These are phyloP conservation scores for Syzygium syzygioides DNA, from an alignment of 441 rosid species.

Conservation along the genomic window DNA sequence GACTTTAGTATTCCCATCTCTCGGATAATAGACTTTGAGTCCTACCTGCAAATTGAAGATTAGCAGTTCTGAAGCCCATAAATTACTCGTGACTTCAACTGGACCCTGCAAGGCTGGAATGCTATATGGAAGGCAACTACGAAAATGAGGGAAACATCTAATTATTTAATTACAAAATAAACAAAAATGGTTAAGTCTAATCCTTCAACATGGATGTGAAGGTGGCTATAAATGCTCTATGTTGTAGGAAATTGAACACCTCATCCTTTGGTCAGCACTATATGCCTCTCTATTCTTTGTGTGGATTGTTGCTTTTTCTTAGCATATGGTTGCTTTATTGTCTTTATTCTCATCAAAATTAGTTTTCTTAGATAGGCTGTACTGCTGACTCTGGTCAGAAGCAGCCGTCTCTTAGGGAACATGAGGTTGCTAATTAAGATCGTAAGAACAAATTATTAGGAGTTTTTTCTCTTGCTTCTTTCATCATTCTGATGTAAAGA, in stretches of 20 bases:
- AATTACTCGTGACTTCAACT: background rate
- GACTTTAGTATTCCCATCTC: background rate
- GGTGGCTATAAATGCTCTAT: background rate
- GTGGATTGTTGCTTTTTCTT: background rate
- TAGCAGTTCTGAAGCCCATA: background rate
- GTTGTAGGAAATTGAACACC: background rate
- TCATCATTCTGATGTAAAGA: background rate
- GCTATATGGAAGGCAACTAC: background rate
- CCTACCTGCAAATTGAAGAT: background rate
- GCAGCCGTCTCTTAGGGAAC: background rate
- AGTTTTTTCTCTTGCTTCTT: background rate
- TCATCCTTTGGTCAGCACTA: background rate
- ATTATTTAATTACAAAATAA: background rate
- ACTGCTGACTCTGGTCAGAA: background rate
- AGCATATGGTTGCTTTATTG: background rate
- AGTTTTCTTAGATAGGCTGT: background rate
- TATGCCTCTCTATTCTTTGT: background rate
- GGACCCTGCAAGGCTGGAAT: background rate
- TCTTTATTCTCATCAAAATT: background rate
- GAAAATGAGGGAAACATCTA: background rate
- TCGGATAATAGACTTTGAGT: background rate
- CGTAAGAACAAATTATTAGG: background rate
- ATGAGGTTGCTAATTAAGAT: background rate
- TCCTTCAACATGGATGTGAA: background rate
- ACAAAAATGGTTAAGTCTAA: background rate